Conservation (phyloP, 2,329 filamentous ascomycete genomes). For the Pseudocercospora ulei region DNA sequence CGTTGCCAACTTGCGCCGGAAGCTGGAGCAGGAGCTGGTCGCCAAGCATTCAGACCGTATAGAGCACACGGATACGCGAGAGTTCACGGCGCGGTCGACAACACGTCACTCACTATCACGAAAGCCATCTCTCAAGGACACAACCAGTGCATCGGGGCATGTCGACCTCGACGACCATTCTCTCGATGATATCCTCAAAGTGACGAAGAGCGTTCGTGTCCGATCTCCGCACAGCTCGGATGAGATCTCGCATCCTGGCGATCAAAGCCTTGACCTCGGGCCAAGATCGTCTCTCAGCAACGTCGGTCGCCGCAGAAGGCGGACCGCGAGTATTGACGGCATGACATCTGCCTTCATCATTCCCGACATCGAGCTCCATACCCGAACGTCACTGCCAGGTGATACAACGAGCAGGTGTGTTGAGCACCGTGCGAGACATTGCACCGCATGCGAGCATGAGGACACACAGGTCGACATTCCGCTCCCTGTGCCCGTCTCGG, state of each 20-base stretch:
- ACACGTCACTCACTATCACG: conserved; percentile 39
- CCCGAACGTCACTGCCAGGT: conserved; percentile 10
- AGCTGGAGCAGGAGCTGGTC: conserved; percentile 45
- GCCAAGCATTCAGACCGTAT: conserved; percentile 5
- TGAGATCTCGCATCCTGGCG: conserved; percentile 27
- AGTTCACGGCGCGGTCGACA: conserved; percentile 37
- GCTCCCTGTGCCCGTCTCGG: conserved; percentile 29
- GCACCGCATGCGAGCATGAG: conserved; percentile 44
- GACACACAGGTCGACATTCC: conserved; percentile 39
- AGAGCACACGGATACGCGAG: conserved; percentile 6
- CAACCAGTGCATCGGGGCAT: conserved; percentile 36
- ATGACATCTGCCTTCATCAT: conserved; percentile 55
- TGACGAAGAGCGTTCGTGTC: conserved; percentile 32
- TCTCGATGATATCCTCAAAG: conserved; percentile 28
- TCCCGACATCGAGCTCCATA: conserved; percentile 50
- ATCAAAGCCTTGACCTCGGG: conserved; percentile 26
- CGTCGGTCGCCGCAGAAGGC: conserved; percentile 42
- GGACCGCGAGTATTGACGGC: conserved; percentile 41
- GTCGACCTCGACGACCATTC: conserved; percentile 22
- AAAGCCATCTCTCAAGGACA: conserved; percentile 49
- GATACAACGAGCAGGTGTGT: conserved; percentile 22
- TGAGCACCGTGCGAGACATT: conserved; percentile 44
- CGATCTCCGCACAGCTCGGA: conserved; percentile 33
- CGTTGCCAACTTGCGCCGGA: conserved; percentile 47
- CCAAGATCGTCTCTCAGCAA: conserved; percentile 44